Percentiles rank a stretch among this genome's conserved stretches.
Conservation (phyloP, 768 basidiomycete species). For the Jaapia argillacea region DNA sequence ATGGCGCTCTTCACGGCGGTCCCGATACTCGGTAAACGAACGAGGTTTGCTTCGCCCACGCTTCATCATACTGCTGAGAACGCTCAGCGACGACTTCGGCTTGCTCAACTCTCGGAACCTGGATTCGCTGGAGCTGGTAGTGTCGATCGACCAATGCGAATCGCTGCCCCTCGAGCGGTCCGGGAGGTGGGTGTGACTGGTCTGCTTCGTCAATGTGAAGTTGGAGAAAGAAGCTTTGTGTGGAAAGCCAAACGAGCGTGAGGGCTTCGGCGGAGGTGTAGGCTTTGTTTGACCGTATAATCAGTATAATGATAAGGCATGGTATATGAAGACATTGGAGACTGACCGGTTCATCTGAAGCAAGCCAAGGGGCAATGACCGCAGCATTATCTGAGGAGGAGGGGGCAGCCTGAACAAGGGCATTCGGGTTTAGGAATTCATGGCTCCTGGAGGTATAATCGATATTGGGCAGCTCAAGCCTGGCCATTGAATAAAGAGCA, state of each 20-base stretch:
- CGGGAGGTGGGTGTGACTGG: constrained; percentile 13
- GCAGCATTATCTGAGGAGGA: not conserved
- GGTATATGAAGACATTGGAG: not conserved
- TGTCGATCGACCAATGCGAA: constrained; percentile 18
- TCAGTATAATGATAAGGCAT: not conserved
- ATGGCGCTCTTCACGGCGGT: no score
- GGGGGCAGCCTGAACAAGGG: not conserved
- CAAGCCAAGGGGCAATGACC: not conserved
- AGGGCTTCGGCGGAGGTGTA: constrained; percentile 31
- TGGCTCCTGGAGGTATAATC: not conserved
- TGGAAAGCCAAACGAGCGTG: constrained; percentile 26
- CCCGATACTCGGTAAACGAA: constrained; percentile 29
- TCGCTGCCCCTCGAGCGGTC: constrained; percentile 10
- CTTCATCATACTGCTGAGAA: constrained; percentile 28
- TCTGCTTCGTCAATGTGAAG: constrained; percentile 25
- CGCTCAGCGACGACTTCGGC: constrained; percentile 35
- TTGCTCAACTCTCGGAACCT: constrained; percentile 29
- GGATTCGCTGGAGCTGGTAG: constrained; percentile 24
- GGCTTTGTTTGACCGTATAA: no score
- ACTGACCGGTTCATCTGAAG: not conserved
- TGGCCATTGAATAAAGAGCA: no score
- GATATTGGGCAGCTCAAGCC: not conserved
- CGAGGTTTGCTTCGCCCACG: constrained; percentile 24
- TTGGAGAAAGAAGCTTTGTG: constrained; percentile 33
- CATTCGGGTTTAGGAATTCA: not conserved